Conservation (phyloP, 495 filamentous ascomycete genomes). For the Hypoxylon trugodes region DNA sequence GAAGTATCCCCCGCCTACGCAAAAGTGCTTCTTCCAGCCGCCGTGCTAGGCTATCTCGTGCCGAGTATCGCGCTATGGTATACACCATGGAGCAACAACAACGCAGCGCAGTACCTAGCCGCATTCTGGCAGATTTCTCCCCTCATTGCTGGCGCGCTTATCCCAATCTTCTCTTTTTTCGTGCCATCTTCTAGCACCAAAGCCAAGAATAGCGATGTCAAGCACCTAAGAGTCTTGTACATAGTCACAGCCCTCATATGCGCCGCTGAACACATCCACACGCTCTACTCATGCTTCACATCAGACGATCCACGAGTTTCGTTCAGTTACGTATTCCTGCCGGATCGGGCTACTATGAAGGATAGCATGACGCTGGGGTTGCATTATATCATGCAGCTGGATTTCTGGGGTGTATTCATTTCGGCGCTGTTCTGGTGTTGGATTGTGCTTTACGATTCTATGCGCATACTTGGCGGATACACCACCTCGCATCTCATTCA, state of each 20-base stretch:
- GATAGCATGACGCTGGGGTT: conserved; percentile 34
- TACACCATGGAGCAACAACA: conserved; percentile 26
- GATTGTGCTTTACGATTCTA: conserved; percentile 34
- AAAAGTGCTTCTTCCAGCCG: conserved; percentile 46
- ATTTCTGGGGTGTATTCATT: conserved; percentile 39
- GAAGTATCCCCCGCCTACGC: conserved; percentile 37
- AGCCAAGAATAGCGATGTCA: conserved; percentile 30
- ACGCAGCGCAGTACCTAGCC: conserved; percentile 42
- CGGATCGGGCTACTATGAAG: conserved; percentile 18
- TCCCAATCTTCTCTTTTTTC: conserved; percentile 27
- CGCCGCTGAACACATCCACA: conserved; percentile 22
- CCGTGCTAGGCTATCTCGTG: conserved; percentile 44
- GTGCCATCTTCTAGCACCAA: not conserved
- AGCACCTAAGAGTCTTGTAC: conserved; percentile 41
- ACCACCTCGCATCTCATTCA: conserved; percentile 10
- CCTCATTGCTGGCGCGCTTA: conserved; percentile 37
- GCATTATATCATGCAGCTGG: conserved; percentile 44
- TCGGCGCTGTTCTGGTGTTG: conserved; percentile 38
- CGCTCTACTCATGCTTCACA: conserved; percentile 29
- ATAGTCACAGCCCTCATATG: conserved; percentile 26
- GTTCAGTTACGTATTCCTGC: conserved; percentile 40
- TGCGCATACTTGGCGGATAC: conserved; percentile 31
- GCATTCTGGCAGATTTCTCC: conserved; percentile 52
- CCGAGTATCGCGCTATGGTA: conserved; percentile 49
- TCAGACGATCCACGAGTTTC: conserved; percentile 32